Evolutionary conservation across 1,284 basidiomycete species (phyloP).

Genomic region (Chalciporus sp.): DNA sequence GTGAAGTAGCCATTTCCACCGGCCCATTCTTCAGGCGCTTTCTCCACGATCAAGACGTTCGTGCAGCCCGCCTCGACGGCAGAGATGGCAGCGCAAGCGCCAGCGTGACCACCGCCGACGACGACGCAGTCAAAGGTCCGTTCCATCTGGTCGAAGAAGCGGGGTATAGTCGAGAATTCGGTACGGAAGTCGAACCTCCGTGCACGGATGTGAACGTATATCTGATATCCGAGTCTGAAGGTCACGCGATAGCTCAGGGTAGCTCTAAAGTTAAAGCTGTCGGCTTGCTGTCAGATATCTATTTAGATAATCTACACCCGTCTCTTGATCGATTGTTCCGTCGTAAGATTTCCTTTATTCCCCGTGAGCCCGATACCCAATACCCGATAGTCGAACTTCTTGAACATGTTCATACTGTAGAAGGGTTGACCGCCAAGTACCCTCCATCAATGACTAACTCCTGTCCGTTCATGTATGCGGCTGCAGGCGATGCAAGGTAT

Average conservation of each 20-base stretch:
- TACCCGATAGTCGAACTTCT: no score
- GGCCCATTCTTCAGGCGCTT: slow-evolving; percentile 61
- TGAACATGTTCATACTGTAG: slow-evolving; percentile 28
- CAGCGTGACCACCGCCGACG: slow-evolving; percentile 70
- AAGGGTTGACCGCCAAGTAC: slow-evolving; percentile 71
- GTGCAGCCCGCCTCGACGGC: slow-evolving; percentile 60
- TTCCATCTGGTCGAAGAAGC: slow-evolving; percentile 15
- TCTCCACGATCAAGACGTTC: slow-evolving; percentile 64
- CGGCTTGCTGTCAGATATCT: not conserved
- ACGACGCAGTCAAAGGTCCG: slow-evolving; percentile 55
- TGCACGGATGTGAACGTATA: no score
- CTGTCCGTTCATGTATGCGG: slow-evolving; percentile 73
- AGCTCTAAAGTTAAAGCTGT: no score
- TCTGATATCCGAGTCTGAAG: not conserved
- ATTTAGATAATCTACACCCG: not conserved
- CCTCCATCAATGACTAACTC: slow-evolving; percentile 77
- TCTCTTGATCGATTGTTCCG: not conserved
- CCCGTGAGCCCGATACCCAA: not conserved
- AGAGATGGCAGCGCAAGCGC: slow-evolving; percentile 63
- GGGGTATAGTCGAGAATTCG: not conserved
- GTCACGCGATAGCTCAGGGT: slow-evolving; percentile 1
- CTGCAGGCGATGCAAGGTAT: slow-evolving; percentile 71
- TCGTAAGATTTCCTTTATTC: not conserved
- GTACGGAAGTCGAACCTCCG: not conserved
- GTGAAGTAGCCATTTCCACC: slow-evolving; percentile 76